phyloP scores from a whole-genome alignment of 345 rosid species.

The Bruguiera sexangula region DNA sequence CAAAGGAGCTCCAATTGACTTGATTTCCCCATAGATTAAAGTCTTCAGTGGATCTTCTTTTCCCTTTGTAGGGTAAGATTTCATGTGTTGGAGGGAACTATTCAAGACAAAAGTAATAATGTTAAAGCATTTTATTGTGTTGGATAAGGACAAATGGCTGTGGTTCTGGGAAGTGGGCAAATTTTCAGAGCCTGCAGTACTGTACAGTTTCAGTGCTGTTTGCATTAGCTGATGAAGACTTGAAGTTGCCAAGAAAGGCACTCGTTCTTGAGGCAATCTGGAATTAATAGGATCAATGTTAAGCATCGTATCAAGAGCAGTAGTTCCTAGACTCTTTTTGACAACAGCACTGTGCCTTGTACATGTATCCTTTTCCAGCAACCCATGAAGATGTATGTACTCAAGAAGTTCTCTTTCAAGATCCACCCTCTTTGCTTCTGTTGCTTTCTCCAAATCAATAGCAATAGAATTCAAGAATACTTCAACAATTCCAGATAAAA shows the following conservation, averaged over 20 bases:
- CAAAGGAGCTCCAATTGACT: constrained; percentile 54
- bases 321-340: constrained; percentile 42
- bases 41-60: constrained; percentile 55
- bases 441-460: constrained; percentile 56
- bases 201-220: constrained; percentile 29
- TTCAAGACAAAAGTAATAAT: constrained; percentile 50
- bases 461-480: constrained; percentile 56
- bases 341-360: constrained; percentile 42
- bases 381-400: constrained; percentile 45
- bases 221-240: constrained; percentile 59
- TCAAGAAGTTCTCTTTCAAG: constrained; percentile 60
- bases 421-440: constrained; percentile 39
- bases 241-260: constrained; percentile 64
- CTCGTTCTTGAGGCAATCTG: constrained; percentile 35
- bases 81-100: constrained; percentile 49
- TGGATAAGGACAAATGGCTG: constrained; percentile 45
- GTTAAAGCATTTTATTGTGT: constrained; percentile 36
- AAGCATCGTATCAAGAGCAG: constrained; percentile 28
- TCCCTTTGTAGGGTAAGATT: constrained; percentile 38
- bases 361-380: constrained; percentile 40
- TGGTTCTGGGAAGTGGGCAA: constrained; percentile 45
- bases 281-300: constrained; percentile 31
- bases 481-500: constrained; percentile 56
- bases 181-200: constrained; percentile 25
- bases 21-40: constrained; percentile 59